phyloP scores from a whole-genome alignment of 257 asterid species.

The Misopates orontium region DNA sequence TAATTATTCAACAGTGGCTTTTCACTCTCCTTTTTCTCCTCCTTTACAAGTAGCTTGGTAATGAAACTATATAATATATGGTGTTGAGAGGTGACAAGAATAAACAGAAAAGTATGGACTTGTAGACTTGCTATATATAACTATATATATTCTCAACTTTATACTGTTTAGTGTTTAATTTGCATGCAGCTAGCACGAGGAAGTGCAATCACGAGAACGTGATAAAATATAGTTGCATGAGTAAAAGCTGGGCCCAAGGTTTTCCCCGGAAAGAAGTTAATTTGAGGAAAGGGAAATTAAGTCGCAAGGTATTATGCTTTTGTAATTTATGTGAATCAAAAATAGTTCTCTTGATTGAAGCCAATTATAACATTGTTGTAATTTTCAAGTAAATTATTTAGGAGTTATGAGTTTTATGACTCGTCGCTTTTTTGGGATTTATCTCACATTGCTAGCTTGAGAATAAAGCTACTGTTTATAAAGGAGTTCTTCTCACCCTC shows the following conservation, averaged over 20 bases:
- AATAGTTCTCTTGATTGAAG: no score
- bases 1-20: constrained; percentile 27
- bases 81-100: neutral
- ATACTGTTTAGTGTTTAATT: neutral
- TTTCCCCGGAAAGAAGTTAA: no score
- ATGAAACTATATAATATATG: neutral
- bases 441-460: no score
- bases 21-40: constrained; percentile 32
- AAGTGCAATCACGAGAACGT: neutral
- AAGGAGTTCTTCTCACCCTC: no score
- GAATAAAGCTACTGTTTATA: no score
- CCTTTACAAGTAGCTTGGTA: constrained; percentile 19
- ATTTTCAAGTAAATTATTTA: no score
- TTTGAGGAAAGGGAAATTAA: no score
- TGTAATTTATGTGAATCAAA: neutral
- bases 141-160: neutral
- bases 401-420: no score
- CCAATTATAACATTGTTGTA: no score
- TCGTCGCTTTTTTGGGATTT: no score
- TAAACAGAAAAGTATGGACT: constrained; percentile 7
- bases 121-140: neutral
- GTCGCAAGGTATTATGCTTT: neutral
- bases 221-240: neutral
- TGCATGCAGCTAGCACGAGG: neutral
- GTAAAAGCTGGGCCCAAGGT: neutral